phyloP scores from a whole-genome alignment of 345 rosid species.

The Carallia pectinifolia region DNA sequence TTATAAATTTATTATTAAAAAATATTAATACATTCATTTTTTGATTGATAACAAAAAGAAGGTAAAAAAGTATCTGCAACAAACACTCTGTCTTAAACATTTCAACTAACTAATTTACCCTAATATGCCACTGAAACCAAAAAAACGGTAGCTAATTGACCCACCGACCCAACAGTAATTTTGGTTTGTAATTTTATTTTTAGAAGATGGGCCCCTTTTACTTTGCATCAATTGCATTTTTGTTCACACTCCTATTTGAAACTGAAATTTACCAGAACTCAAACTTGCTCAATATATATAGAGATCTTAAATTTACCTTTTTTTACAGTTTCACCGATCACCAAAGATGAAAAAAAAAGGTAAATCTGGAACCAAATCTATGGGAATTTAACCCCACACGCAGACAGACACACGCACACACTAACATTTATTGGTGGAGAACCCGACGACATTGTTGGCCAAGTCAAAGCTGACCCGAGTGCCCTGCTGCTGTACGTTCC shows the following conservation, averaged over 20 bases:
- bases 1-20: too few relatives aligned
- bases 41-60: too few relatives aligned
- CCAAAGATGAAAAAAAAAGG: neutral
- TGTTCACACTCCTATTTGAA: neutral
- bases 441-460: conserved; percentile 57
- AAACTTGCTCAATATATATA: too few relatives aligned
- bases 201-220: neutral
- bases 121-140: neutral
- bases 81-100: neutral
- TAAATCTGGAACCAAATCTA: neutral
- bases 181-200: neutral
- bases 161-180: neutral
- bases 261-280: too few relatives aligned
- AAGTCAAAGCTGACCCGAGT: conserved; percentile 83
- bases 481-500: conserved; percentile 96
- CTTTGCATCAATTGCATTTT: neutral
- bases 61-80: too few relatives aligned
- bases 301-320: too few relatives aligned
- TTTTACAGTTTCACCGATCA: too few relatives aligned
- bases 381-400: too few relatives aligned
- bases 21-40: too few relatives aligned
- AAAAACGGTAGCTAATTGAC: neutral
- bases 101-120: neutral
- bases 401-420: conserved; percentile 30
- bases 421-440: conserved; percentile 63